Evolutionary conservation across 2,329 filamentous ascomycete species (phyloP), one percentile per base, ranked within the genome.

Genomic region (Cladosporium cucumerinum): DNA sequence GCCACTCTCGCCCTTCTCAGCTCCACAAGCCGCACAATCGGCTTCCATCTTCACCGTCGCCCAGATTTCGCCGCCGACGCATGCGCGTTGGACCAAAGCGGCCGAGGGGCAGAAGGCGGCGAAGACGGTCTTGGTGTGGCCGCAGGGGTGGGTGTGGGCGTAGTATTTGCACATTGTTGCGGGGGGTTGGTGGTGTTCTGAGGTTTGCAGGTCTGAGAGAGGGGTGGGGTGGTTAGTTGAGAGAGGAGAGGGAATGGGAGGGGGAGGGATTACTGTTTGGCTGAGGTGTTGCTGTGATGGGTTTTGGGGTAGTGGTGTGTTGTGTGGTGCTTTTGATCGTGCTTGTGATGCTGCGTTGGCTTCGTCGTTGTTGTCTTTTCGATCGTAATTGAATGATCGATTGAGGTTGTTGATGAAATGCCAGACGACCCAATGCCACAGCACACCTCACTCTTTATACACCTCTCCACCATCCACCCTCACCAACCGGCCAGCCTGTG

Each of bases 91-190:
- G 46, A 72, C 66, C 10, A 78, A 64, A 5, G 73, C 73, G 12
- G 70, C 75, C 10, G 68, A 64, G 0, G 73, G 59, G 65, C 76
- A 78, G 67, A 73, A 75, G 25, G 68, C 70, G 21, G 76, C 74
- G 64, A 77, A 77, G 59, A 78, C 72, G 12, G 73, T 80, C 64
- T 75, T 72, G 18, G 78, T 80, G 70, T 82, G 80, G 52, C 79
- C 79, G 70, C 80, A 82, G 16, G 72, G 71, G 72, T 82, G 77
- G 3, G 73, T 76, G 73, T 82, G 80, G 57, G 80, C 80, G 71
- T 82, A 80, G 72, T 80, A 82, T 71, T 76, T 79, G 73, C 80
- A 81, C 80, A 82, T 82, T 32, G 60, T 26, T 43, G 26, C 28
- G 28, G 26, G 26, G 26, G 26, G 26, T 36, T 43, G 30, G 16